Conservation (phyloP, 345 rosid species). For the Noccaea caerulescens region DNA sequence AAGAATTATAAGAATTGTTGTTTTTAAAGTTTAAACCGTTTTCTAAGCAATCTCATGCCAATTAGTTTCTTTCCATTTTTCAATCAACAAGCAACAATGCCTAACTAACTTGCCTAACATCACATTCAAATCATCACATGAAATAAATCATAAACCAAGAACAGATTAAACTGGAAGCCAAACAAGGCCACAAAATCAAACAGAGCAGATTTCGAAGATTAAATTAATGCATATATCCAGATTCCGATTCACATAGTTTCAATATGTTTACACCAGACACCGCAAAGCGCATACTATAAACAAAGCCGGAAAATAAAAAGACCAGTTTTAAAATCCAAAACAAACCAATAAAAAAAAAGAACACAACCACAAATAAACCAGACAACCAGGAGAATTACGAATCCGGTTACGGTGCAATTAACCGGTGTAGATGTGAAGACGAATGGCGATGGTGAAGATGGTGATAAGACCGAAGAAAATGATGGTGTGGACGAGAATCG, state of each 20-base stretch:
- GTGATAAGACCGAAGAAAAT: constrained; percentile 85
- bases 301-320: not conserved
- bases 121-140: not conserved
- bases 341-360: constrained; percentile 3
- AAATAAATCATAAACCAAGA: constrained; percentile 16
- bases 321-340: constrained; percentile 3
- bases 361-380: not conserved
- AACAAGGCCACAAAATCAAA: not conserved
- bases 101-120: constrained; percentile 5
- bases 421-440: constrained; percentile 73
- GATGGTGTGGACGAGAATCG: constrained; percentile 74
- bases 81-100: not conserved
- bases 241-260: not conserved
- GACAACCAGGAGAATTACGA: not conserved
- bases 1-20: not conserved
- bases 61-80: not conserved
- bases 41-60: not conserved
- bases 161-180: not conserved
- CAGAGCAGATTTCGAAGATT: not conserved
- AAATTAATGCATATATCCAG: constrained; percentile 17
- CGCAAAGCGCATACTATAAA: not conserved
- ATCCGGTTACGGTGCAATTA: constrained; percentile 36
- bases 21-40: not conserved
- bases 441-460: constrained; percentile 69
- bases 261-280: not conserved